A percentile compares a stretch with the other conserved stretches of the same genome.
Evolutionary conservation across 2,329 filamentous ascomycete species (phyloP).

Genomic region (Trichoderma cornu-damae): DNA sequence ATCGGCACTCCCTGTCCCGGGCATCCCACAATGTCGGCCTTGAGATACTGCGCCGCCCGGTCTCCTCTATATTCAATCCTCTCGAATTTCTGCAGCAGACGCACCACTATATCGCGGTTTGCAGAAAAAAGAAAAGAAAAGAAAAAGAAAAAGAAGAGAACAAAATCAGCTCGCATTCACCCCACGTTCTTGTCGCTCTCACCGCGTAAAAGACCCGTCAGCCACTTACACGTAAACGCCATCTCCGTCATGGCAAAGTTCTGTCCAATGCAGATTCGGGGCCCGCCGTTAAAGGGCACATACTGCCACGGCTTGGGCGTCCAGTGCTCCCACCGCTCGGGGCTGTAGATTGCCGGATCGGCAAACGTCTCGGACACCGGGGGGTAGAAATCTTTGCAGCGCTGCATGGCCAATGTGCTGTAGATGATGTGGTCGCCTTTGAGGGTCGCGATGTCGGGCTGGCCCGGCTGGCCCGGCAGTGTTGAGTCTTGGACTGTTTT

Average conservation of each 20-base stretch:
- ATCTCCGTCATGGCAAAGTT: constrained; percentile 78
- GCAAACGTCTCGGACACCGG: constrained; percentile 41
- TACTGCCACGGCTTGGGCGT: constrained; percentile 65
- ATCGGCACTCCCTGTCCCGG: constrained; percentile 41
- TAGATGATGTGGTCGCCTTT: constrained; percentile 64
- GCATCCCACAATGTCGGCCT: constrained; percentile 41
- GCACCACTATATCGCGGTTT: constrained; percentile 42
- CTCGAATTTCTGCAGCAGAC: constrained; percentile 57
- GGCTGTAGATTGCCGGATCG: constrained; percentile 50
- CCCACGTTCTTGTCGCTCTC: too few species aligned
- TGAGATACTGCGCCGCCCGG: constrained; percentile 41
- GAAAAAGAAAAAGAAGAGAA: too few species aligned
- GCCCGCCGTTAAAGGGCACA: constrained; percentile 70
- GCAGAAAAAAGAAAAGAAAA: too few species aligned
- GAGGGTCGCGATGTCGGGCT: constrained; percentile 55
- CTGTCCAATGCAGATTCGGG: constrained; percentile 71
- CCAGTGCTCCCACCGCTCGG: constrained; percentile 62
- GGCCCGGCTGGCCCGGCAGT: constrained; percentile 61
- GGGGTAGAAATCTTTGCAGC: constrained; percentile 59
- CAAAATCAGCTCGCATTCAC: background rate
- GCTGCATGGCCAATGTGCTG: constrained; percentile 67
- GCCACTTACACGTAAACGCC: constrained; percentile 26
- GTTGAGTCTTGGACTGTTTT: constrained; percentile 59
- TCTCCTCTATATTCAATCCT: constrained; percentile 45
- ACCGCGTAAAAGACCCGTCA: too few species aligned